Base-by-base conservation (phyloP, 306 rosid genomes). In the Ceratonia siliqua region DNA sequence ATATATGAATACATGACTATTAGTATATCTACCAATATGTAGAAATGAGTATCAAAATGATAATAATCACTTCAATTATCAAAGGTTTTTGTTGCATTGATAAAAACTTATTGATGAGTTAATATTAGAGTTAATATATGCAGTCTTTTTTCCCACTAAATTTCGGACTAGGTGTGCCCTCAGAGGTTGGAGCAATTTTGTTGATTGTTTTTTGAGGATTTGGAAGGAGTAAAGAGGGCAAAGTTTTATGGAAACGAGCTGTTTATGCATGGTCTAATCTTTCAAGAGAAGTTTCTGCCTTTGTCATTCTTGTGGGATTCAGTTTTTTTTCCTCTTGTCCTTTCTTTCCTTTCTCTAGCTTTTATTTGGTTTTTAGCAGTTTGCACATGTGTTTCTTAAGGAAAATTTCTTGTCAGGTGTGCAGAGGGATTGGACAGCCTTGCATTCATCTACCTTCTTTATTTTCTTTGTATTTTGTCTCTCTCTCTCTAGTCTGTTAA, bases 401-500 rank as follows among this genome's bases (percentile, higher is more conserved):
- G 41, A 49, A n/a, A 35, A 18, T 20, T 45, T 3, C 36, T 59
- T 59, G 38, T 33, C 70, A 45, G 35, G 14, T 64, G 24, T 49
- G 41, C 35, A 24, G 53, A 42, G 25, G 30, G 72, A 38, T 24
- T 49, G 30, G 42, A 63, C 55, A 24, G 8, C 64, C 30, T 63
- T 63, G 39, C 21, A 22, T 61, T 61, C 2, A 32, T 59, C 33
- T 46, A 24, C 35, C 15, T 73, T 50, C 27, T 36, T 63, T 38
- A 15, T 24, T 35, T 5, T 63, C 21, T 62, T 14, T 33, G 17
- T 8, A 14, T 41, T 0, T n/a, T n/a, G n/a, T n/a, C n/a, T 24
- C 42, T 58, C 64, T 36, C 54, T 77, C 35, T 35, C 35, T 69
- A 24, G 21, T 38, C 6, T 77, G 13, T 8, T 46, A 27, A 65